A percentile compares a stretch with the other conserved stretches of the same genome.
Conservation (phyloP, 1,284 basidiomycete genomes). For the Takashimella tepidaria region DNA sequence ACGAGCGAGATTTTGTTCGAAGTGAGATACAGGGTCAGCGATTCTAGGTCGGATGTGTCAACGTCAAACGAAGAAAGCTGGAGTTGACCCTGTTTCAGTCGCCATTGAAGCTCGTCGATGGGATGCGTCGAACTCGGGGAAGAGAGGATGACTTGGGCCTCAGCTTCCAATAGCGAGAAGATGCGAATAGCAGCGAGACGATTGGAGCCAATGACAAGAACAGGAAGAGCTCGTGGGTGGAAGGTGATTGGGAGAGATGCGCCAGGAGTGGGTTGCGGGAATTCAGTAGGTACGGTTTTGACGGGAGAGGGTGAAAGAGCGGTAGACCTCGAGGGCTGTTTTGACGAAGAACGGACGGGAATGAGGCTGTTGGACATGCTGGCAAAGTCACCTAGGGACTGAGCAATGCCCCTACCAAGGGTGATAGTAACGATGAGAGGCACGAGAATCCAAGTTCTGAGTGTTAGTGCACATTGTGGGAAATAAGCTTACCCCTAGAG, state of each 20-base stretch:
- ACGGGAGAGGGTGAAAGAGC: conserved; percentile 1
- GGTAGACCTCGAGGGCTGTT: conserved; percentile 2
- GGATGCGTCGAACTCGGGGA: conserved; percentile 49
- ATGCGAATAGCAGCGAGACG: conserved; percentile 73
- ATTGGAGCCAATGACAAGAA: conserved; percentile 70
- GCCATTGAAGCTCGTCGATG: conserved; percentile 68
- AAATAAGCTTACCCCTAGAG: no score
- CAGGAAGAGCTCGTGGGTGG: conserved; percentile 51
- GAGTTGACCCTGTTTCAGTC: conserved; percentile 57
- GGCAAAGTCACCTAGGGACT: conserved; percentile 16
- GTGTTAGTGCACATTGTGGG: not conserved
- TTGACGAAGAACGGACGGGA: no score
- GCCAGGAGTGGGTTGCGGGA: conserved; percentile 50
- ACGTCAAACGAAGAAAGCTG: conserved; percentile 49
- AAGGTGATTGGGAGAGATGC: conserved; percentile 78
- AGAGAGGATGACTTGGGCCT: conserved; percentile 65
- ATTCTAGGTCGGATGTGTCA: conserved; percentile 42
- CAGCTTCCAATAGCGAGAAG: conserved; percentile 76
- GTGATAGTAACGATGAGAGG: conserved; percentile 31
- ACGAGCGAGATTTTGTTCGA: conserved; percentile 53
- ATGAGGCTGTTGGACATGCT: no score
- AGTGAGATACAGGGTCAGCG: conserved; percentile 16
- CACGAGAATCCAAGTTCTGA: conserved; percentile 37
- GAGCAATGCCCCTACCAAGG: conserved; percentile 29
- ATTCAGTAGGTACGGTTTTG: conserved; percentile 11